These are phyloP conservation scores for Phytopythium litorale DNA, from an alignment of 352 stramenopile genomes.

Conservation along the genomic window DNA sequence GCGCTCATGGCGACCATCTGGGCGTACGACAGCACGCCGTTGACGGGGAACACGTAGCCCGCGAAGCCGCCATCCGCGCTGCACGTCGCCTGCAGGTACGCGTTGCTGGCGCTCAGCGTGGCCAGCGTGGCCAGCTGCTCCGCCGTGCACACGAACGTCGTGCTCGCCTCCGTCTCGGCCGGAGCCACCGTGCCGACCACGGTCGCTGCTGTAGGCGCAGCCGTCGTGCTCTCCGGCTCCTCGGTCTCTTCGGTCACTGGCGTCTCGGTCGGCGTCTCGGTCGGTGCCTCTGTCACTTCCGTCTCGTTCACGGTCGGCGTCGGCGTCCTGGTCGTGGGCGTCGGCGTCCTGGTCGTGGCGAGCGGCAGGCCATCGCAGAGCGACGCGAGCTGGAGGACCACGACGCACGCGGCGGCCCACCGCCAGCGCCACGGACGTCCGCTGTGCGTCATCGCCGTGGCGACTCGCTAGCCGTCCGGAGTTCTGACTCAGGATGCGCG, in stretches of 20 bases:
- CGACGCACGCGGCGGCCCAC: background rate
- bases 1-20: conserved; percentile 27
- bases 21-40: conserved; percentile 23
- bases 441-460: background rate
- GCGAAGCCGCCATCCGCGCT: conserved; percentile 13
- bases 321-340: background rate
- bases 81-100: conserved; percentile 22
- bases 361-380: background rate
- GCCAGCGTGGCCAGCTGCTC: conserved; percentile 24
- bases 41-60: conserved; percentile 27
- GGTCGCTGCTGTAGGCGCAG: background rate
- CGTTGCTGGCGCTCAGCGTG: conserved; percentile 22
- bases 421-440: background rate
- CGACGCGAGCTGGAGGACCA: background rate
- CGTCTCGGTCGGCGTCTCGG: background rate
- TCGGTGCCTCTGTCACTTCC: background rate
- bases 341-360: background rate
- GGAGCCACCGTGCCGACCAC: background rate
- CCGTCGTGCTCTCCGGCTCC: background rate
- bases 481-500: background rate
- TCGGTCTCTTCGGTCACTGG: background rate
- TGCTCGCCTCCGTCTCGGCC: background rate
- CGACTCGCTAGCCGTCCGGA: background rate
- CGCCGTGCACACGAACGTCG: conserved; percentile 26
- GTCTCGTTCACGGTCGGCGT: background rate